Evolutionary conservation across 169 alveolate genomes (phyloP).

Genomic region (Condylostoma magnum): DNA sequence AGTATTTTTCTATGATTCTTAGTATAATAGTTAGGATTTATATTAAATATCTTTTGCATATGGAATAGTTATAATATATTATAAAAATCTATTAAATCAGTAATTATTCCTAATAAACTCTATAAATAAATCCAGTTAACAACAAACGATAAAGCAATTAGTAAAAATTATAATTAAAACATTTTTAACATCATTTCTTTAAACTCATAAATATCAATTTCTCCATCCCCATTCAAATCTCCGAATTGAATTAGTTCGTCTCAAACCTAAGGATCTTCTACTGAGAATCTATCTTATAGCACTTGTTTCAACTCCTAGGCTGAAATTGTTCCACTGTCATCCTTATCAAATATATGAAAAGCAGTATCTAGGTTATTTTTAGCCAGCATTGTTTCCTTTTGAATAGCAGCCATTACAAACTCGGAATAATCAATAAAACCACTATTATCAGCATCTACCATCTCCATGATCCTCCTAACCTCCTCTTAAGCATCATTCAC

Average conservation of each 20-base stretch:
- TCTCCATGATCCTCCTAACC: constrained; percentile 82
- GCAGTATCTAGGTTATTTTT: constrained; percentile 72
- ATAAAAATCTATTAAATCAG: too few species aligned
- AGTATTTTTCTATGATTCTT: too few species aligned
- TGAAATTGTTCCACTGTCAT: constrained; percentile 71
- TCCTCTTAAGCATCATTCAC: constrained; percentile 84
- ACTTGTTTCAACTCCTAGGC: constrained; percentile 48
- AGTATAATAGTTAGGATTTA: too few species aligned
- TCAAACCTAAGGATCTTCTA: too few species aligned
- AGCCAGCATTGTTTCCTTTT: constrained; percentile 67
- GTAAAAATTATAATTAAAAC: too few species aligned
- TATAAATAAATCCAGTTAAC: too few species aligned
- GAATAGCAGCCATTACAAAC: constrained; percentile 83
- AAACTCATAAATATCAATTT: background rate
- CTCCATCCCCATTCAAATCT: background rate
- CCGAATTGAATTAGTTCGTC: too few species aligned
- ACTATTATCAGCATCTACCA: constrained; percentile 92
- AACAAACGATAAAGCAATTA: too few species aligned
- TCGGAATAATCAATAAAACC: constrained; percentile 94
- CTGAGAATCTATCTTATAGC: too few species aligned
- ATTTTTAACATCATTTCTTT: background rate
- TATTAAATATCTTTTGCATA: too few species aligned
- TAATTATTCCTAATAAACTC: too few species aligned
- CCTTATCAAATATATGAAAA: constrained; percentile 70
- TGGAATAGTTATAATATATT: too few species aligned